Conservation (phyloP, 306 rosid species). For the Inga laurina region DNA sequence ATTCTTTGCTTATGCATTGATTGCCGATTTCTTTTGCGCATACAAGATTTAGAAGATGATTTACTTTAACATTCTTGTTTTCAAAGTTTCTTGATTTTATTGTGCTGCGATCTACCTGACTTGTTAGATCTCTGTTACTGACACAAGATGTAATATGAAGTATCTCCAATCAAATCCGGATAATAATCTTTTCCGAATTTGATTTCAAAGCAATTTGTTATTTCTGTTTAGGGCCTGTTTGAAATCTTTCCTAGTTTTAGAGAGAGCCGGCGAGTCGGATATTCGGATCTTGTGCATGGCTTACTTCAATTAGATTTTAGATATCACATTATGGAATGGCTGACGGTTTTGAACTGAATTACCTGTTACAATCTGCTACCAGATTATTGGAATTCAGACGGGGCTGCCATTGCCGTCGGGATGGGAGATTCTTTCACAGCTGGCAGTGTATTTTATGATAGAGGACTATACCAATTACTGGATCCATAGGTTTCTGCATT, state of each 20-base stretch:
- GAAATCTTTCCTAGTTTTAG: background rate
- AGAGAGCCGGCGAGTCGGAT: background rate
- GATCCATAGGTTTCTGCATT: conserved; percentile 79
- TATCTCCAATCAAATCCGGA: background rate
- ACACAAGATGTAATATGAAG: no score
- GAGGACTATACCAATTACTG: conserved; percentile 83
- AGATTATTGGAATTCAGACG: conserved; percentile 77
- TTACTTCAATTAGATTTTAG: background rate
- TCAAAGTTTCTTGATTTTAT: background rate
- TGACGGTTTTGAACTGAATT: background rate
- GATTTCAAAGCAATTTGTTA: background rate
- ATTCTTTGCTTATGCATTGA: background rate
- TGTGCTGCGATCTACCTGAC: no score
- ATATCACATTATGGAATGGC: background rate
- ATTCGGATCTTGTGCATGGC: background rate
- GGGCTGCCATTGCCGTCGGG: conserved; percentile 78
- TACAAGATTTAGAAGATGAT: background rate
- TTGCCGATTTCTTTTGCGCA: background rate
- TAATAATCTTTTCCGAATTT: background rate
- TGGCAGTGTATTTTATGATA: conserved; percentile 64
- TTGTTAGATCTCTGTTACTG: background rate
- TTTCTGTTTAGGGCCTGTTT: background rate
- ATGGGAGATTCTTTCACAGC: conserved; percentile 66
- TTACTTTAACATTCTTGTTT: background rate
- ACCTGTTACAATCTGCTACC: conserved; percentile 1